Base-by-base conservation (phyloP, 306 rosid genomes). In the Pterocarpus macrocarpus region DNA sequence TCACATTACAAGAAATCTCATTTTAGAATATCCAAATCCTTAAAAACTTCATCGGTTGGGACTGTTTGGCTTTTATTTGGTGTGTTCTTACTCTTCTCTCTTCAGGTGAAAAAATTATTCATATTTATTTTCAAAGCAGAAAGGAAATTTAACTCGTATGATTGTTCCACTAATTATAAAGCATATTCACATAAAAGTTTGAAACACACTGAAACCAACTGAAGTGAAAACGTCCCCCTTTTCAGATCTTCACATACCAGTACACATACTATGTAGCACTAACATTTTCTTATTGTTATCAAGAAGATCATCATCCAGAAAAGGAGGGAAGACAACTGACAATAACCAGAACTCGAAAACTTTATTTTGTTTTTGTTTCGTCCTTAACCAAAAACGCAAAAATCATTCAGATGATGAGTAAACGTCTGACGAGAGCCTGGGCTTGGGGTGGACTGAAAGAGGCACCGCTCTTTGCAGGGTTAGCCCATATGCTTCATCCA, bases 401-500 rank as follows among this genome's bases (percentile, higher is more conserved):
- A 64, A 28, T 9, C 56, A 41, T 32, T 33, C 32, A 64, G 61
- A 39, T 4, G 83, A 59, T n/a, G 35, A 17, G 63, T 90, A 92
- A 1, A 83, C 78, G 1, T 75, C 71, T 2, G 70, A 43, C 1
- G 81, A 64, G 2, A 92, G 89, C 56, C 98, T 87, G 1, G 89
- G 88, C 39, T 17, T 76, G 0, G 95, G 97, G 66, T 86, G 89
- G 11, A 91, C 76, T 6, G 65, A 69, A 5, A 94, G 77, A 0
- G 92, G 97, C 0, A 43, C 85, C 0, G 90, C 95, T 13, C 97
- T 86, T 34, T 91, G 97, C 2, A 94, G 58, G 11, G 97, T 89
- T 0, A 92, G 86, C 68, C 98, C 98, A 73, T 73, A 91, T 0
- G 88, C 90, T 80, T 91, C 98, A 10, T 94, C 94, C 97, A 91